phyloP scores from a whole-genome alignment of 129 eudicot species.

The Tagetes patula region DNA sequence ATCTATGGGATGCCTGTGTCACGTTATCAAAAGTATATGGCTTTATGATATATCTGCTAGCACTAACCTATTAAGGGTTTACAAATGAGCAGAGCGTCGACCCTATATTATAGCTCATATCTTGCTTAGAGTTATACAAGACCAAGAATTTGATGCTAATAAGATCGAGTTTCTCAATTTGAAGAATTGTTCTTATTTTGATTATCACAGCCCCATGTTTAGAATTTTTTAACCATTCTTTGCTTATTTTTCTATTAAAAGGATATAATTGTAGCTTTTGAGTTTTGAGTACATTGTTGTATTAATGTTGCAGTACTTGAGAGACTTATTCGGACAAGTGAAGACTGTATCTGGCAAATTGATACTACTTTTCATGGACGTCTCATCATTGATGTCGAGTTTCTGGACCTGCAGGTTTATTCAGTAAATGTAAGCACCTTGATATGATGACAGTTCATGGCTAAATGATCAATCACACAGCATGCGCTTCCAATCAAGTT shows the following conservation, averaged over 20 bases:
- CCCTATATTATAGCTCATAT: not conserved
- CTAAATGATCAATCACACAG: not conserved
- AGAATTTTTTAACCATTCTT: not conserved
- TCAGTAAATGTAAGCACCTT: constrained; percentile 53
- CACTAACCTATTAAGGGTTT: no score
- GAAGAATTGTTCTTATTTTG: not conserved
- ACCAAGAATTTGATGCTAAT: not conserved
- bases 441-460: not conserved
- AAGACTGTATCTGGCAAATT: constrained; percentile 83
- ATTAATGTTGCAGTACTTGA: constrained; percentile 68
- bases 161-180: not conserved
- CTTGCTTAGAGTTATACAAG: not conserved
- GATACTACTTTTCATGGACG: constrained; percentile 72
- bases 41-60: not conserved
- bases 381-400: constrained; percentile 81
- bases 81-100: not conserved
- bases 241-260: not conserved
- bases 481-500: not conserved
- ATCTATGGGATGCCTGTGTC: no score
- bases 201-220: not conserved
- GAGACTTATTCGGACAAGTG: constrained; percentile 74
- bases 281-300: constrained; percentile 7
- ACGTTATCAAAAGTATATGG: no score
- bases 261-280: not conserved
- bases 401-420: constrained; percentile 77